A percentile compares a stretch with the other conserved stretches of the same genome.
Conservation (phyloP, 352 stramenopile species). For the Blastocystis sp. region DNA sequence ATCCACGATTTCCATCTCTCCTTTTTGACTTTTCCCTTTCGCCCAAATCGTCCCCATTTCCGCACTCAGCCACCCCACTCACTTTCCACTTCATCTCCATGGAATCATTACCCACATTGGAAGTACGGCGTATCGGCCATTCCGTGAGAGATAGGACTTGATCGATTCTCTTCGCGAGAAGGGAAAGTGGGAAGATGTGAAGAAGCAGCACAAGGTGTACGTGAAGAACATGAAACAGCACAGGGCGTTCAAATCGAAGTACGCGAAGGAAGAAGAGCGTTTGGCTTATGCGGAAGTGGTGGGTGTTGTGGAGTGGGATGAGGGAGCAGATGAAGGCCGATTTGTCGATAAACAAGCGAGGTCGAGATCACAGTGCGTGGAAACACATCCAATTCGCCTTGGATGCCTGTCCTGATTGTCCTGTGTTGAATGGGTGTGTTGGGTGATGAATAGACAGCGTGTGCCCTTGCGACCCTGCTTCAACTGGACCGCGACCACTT, state of each 20-base stretch:
- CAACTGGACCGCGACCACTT: conserved; percentile 12
- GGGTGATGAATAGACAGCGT: neutral
- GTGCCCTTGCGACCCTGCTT: conserved; percentile 6
- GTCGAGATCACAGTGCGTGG: conserved; percentile 9
- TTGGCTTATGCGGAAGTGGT: conserved; percentile 29
- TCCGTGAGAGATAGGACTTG: neutral
- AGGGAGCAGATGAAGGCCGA: conserved; percentile 9
- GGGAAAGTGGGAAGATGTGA: conserved; percentile 34
- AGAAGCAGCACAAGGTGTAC: conserved; percentile 24
- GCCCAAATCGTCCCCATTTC: no score
- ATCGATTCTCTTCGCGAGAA: neutral
- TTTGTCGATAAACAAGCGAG: conserved; percentile 23
- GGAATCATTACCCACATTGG: neutral
- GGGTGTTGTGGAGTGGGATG: neutral
- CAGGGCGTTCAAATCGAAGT: conserved; percentile 4
- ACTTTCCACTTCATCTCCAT: no score
- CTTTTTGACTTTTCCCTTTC: neutral
- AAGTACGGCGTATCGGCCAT: neutral
- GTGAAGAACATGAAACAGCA: conserved; percentile 9
- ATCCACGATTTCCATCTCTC: conserved; percentile 28
- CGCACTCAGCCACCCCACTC: no score
- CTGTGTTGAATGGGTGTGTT: neutral
- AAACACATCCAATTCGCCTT: conserved; percentile 22
- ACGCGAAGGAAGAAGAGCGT: conserved; percentile 3
- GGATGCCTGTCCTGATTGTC: neutral